phyloP scores from a whole-genome alignment of 331 rosid species.

The Stylosanthes scabra region DNA sequence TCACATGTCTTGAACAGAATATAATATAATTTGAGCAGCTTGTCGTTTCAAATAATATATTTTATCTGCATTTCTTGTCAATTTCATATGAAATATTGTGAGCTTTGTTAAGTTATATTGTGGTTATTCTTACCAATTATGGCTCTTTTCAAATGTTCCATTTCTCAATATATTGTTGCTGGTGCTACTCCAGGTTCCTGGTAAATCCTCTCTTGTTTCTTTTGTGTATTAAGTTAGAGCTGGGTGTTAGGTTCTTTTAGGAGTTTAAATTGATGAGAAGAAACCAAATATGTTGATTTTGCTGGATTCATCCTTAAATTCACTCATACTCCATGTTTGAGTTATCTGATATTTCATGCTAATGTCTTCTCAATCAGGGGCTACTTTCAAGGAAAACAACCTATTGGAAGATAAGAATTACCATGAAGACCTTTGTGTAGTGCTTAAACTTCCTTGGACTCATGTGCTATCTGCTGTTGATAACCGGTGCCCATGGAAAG shows the following conservation, averaged over 20 bases:
- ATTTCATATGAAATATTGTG: constrained; percentile 18
- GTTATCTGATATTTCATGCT: constrained; percentile 39
- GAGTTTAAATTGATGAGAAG: constrained; percentile 5
- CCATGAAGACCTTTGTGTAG: constrained; percentile 45
- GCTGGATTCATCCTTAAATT: constrained; percentile 31
- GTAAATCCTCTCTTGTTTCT: background rate
- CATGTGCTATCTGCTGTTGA: constrained; percentile 49
- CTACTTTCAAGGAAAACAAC: constrained; percentile 47
- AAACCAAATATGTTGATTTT: constrained; percentile 10
- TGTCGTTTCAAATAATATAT: constrained; percentile 26
- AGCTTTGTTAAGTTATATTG: constrained; percentile 30
- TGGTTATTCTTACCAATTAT: background rate
- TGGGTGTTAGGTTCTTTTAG: constrained; percentile 28
- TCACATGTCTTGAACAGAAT: constrained; percentile 8
- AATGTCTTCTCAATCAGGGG: constrained; percentile 53
- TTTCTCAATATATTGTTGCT: constrained; percentile 31
- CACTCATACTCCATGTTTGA: constrained; percentile 37
- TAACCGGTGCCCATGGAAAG: constrained; percentile 54
- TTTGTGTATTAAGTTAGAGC: constrained; percentile 24
- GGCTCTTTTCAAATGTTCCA: constrained; percentile 26
- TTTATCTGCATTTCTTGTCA: constrained; percentile 28
- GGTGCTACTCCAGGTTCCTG: constrained; percentile 20
- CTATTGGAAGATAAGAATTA: constrained; percentile 43
- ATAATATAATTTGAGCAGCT: constrained; percentile 29
- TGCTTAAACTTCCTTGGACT: constrained; percentile 95